Conservation (phyloP, 176 grass and related monocot genomes). For the Triticum timopheevii region DNA sequence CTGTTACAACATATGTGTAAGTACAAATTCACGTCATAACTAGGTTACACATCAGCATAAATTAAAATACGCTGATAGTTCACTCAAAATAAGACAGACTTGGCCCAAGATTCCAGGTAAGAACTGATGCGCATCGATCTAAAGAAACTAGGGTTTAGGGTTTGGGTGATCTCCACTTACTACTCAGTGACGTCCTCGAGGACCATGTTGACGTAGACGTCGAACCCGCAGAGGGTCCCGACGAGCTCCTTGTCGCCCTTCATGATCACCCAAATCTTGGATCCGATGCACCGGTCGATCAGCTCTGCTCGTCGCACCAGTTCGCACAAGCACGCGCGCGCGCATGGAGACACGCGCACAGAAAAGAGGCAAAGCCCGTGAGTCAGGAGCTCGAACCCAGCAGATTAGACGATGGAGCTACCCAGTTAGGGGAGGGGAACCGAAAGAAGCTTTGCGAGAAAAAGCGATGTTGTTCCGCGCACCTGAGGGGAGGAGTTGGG, state of each 20-base stretch:
- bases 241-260: constrained; percentile 99
- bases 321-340: background rate
- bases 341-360: too few relatives aligned
- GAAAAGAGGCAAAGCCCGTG: background rate
- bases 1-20: background rate
- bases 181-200: constrained; percentile 99
- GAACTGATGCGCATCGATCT: background rate
- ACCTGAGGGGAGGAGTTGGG: constrained; percentile 96
- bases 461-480: background rate
- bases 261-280: constrained; percentile 99
- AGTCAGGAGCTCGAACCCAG: background rate
- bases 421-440: background rate
- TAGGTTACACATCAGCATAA: background rate
- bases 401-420: background rate
- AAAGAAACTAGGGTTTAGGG: constrained; percentile 46
- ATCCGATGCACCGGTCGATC: constrained; percentile 97
- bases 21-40: background rate
- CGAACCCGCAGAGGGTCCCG: constrained; percentile 88
- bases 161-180: constrained; percentile 51
- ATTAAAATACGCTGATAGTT: constrained; percentile 2
- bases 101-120: background rate
- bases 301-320: constrained; percentile 51
- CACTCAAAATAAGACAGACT: constrained; percentile 9
- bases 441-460: background rate
- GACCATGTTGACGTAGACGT: constrained; percentile 99